Evolutionary conservation across 768 basidiomycete genomes (phyloP).

Genomic region (Suillus tomentosus): DNA sequence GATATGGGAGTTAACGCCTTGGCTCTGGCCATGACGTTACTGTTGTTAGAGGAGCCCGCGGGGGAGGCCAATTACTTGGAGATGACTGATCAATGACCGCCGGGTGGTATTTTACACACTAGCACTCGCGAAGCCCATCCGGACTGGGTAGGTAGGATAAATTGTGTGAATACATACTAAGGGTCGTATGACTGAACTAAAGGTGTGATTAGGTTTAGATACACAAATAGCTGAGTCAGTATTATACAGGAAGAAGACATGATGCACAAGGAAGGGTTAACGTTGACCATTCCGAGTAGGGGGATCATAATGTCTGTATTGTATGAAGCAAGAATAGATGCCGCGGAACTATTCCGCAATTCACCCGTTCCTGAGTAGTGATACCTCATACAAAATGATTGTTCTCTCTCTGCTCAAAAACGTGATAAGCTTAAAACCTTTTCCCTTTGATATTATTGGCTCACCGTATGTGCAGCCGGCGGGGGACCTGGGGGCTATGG

Average conservation of each 20-base stretch:
- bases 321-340: not conserved
- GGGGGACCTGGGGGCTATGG: constrained; percentile 9
- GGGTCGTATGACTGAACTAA: not conserved
- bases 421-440: not conserved
- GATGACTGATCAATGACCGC: not conserved
- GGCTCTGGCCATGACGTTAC: not conserved
- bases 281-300: not conserved
- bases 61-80: not conserved
- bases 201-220: not conserved
- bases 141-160: not conserved
- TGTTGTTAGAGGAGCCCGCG: not conserved
- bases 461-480: constrained; percentile 11
- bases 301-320: not conserved
- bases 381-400: constrained; percentile 7
- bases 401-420: not conserved
- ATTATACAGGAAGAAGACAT: not conserved
- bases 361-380: not conserved
- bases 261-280: not conserved
- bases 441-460: constrained; percentile 2
- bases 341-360: not conserved
- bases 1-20: not conserved
- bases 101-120: not conserved
- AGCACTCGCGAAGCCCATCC: not conserved
- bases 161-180: not conserved
- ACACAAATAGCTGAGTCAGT: not conserved